phyloP scores from a whole-genome alignment of 2,329 filamentous ascomycete genomes.

The Hypoxylon sp. region DNA sequence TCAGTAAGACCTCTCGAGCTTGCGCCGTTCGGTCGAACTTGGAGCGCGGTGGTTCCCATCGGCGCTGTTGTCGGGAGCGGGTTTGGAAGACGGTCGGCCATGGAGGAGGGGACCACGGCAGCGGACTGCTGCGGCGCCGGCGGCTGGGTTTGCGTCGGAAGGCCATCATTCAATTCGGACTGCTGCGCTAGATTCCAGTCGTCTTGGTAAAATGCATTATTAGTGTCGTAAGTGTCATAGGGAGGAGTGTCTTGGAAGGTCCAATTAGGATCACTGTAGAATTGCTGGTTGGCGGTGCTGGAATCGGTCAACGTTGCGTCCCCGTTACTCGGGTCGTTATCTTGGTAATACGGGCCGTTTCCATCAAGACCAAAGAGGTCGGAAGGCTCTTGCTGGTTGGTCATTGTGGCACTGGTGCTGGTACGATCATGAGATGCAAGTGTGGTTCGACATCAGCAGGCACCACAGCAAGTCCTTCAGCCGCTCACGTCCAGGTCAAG shows the following conservation, averaged over 20 bases:
- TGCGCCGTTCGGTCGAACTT: constrained; percentile 48
- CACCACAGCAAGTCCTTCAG: constrained; percentile 42
- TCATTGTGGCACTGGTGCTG: constrained; percentile 49
- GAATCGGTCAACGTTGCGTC: constrained; percentile 45
- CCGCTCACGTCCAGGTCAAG: constrained; percentile 38
- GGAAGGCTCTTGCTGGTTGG: constrained; percentile 55
- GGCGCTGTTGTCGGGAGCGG: constrained; percentile 51
- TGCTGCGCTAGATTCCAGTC: constrained; percentile 52
- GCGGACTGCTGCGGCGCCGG: constrained; percentile 54
- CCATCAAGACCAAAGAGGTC: constrained; percentile 62
- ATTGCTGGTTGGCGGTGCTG: constrained; percentile 46
- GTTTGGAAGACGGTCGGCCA: constrained; percentile 54
- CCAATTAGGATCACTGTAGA: constrained; percentile 61
- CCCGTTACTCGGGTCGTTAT: constrained; percentile 50
- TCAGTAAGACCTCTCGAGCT: constrained; percentile 63
- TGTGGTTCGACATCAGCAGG: constrained; percentile 54
- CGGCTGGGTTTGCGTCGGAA: constrained; percentile 51
- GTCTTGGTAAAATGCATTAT: constrained; percentile 53
- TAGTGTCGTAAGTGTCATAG: constrained; percentile 60
- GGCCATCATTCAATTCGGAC: constrained; percentile 49
- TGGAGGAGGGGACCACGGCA: constrained; percentile 46
- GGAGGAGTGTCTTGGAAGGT: constrained; percentile 63
- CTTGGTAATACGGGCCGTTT: constrained; percentile 51
- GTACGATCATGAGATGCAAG: constrained; percentile 53
- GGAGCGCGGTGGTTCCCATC: constrained; percentile 47